Percentiles rank a stretch among this genome's conserved stretches.
These are phyloP conservation scores for Suhomyces coccinellae DNA, from an alignment of 1,139 yeast species.

Conservation along the genomic window DNA sequence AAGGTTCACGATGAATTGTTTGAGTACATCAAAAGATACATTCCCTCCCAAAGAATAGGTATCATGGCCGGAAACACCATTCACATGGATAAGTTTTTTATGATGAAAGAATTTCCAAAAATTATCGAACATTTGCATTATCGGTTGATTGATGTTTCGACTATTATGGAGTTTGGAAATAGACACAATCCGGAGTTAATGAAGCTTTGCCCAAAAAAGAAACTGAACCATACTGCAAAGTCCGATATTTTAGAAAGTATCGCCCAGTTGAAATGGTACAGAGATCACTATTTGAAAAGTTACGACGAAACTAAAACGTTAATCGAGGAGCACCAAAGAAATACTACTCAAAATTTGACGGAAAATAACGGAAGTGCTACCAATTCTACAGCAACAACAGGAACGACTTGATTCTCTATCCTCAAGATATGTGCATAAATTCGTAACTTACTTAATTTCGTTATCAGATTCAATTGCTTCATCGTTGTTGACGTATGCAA, in stretches of 20 bases:
- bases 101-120: conserved; percentile 79
- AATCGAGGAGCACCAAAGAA: conserved; percentile 11
- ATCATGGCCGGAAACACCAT: conserved; percentile 88
- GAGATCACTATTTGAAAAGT: conserved; percentile 56
- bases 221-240: conserved; percentile 76
- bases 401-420: neutral
- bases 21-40: conserved; percentile 56
- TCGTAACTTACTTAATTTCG: conserved; percentile 8
- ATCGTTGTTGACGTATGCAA: conserved; percentile 21
- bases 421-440: neutral
- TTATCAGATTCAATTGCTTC: conserved; percentile 30
- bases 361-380: neutral
- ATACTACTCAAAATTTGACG: neutral
- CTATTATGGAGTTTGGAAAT: conserved; percentile 73
- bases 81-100: conserved; percentile 87
- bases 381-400: neutral
- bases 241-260: conserved; percentile 90
- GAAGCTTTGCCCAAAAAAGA: conserved; percentile 61
- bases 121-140: conserved; percentile 75
- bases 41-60: conserved; percentile 57
- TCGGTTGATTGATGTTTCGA: conserved; percentile 84
- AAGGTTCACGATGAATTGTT: conserved; percentile 67
- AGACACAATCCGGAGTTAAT: conserved; percentile 73
- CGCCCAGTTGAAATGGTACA: conserved; percentile 76
- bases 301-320: conserved; percentile 23